Conservation (phyloP, 2,329 filamentous ascomycete genomes). For the Thielaviopsis populi region DNA sequence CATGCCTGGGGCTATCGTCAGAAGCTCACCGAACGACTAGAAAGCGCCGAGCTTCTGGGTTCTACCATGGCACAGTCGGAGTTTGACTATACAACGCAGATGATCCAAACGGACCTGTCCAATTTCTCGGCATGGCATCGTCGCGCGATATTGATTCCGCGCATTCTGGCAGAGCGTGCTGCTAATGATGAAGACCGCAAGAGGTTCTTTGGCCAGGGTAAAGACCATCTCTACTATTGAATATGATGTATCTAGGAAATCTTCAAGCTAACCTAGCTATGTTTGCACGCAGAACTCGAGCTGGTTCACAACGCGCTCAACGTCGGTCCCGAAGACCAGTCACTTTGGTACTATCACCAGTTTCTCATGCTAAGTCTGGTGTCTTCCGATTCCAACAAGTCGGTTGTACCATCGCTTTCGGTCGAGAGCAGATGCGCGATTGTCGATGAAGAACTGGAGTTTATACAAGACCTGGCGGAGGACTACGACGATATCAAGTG, state of each 20-base stretch:
- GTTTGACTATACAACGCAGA: constrained; percentile 78
- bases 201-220: constrained; percentile 57
- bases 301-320: constrained; percentile 66
- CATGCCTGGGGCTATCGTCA: constrained; percentile 92
- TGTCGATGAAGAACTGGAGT: constrained; percentile 55
- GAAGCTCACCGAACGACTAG: constrained; percentile 59
- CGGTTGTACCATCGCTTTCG: constrained; percentile 50
- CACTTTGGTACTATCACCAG: constrained; percentile 93
- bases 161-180: constrained; percentile 54
- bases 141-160: constrained; percentile 67
- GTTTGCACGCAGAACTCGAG: constrained; percentile 44
- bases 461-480: constrained; percentile 49
- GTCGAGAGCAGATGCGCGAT: constrained; percentile 48
- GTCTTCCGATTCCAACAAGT: constrained; percentile 32
- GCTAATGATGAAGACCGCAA: constrained; percentile 48
- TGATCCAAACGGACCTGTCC: constrained; percentile 70
- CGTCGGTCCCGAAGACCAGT: constrained; percentile 85
- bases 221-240: constrained; percentile 10
- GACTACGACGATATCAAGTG: constrained; percentile 54
- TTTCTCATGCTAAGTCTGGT: constrained; percentile 61
- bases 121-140: constrained; percentile 98
- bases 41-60: constrained; percentile 39
- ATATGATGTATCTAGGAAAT: neutral
- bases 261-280: neutral
- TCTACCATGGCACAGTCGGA: constrained; percentile 61